These are phyloP conservation scores for Fusarium agapanthi DNA, from an alignment of 2,329 filamentous ascomycete species.

Conservation along the genomic window DNA sequence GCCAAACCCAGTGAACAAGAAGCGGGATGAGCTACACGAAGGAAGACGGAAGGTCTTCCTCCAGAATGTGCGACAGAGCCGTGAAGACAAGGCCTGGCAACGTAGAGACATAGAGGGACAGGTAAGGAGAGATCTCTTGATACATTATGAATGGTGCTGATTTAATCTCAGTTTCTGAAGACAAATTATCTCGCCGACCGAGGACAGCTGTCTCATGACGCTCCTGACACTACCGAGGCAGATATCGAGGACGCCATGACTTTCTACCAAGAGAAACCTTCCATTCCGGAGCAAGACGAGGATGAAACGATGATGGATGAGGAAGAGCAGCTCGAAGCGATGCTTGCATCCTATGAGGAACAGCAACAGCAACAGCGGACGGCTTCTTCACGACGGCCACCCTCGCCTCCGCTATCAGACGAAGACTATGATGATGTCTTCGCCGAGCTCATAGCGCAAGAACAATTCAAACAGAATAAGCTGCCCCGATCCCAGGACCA, in stretches of 20 bases:
- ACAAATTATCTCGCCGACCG: constrained; percentile 47
- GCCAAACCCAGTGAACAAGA: constrained; percentile 69
- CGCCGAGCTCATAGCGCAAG: constrained; percentile 49
- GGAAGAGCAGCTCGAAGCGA: constrained; percentile 65
- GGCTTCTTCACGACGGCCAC: constrained; percentile 38
- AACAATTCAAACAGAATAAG: constrained; percentile 31
- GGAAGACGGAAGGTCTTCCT: constrained; percentile 74
- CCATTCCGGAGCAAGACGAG: constrained; percentile 35
- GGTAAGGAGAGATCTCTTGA: constrained; percentile 35
- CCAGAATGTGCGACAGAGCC: constrained; percentile 68
- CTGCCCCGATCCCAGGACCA: constrained; percentile 46
- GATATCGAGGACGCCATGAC: constrained; percentile 62
- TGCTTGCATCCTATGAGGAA: constrained; percentile 59
- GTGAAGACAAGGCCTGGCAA: constrained; percentile 68
- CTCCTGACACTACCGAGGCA: constrained; percentile 55
- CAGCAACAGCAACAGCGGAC: constrained; percentile 42
- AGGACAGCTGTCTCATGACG: constrained; percentile 47
- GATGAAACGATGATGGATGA: constrained; percentile 67
- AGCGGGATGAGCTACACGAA: constrained; percentile 69
- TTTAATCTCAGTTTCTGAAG: constrained; percentile 46
- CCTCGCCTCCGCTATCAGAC: constrained; percentile 55
- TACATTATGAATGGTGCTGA: constrained; percentile 6
- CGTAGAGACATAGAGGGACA: constrained; percentile 69
- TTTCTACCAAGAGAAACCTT: constrained; percentile 43
- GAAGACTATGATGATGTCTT: constrained; percentile 73